These are phyloP conservation scores for Coniferiporia sulphurascens DNA, from an alignment of 1,284 basidiomycete genomes.

Conservation along the genomic window DNA sequence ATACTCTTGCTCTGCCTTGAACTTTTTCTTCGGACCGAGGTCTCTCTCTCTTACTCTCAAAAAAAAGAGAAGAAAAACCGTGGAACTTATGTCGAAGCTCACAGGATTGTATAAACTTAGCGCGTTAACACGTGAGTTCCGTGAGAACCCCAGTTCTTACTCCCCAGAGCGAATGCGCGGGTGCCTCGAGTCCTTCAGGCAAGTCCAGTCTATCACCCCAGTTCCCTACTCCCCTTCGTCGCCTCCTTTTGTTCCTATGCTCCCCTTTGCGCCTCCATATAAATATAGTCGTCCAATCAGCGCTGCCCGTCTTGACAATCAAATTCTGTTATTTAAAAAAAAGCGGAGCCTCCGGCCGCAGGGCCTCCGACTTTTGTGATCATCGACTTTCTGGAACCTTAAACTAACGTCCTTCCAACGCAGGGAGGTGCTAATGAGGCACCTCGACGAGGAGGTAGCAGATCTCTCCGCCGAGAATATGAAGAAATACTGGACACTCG, in stretches of 20 bases:
- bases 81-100: background rate
- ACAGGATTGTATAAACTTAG: constrained; percentile 54
- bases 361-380: background rate
- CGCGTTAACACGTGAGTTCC: constrained; percentile 42
- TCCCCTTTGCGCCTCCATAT: background rate
- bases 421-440: constrained; percentile 57
- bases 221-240: no score
- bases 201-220: background rate
- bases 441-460: constrained; percentile 63
- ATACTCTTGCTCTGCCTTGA: background rate
- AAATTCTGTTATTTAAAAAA: background rate
- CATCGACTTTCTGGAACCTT: background rate
- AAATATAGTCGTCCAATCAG: background rate
- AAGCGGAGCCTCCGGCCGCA: background rate
- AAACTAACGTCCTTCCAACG: background rate
- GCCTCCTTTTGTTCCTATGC: background rate
- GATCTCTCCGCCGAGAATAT: constrained; percentile 60
- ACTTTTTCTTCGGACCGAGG: background rate
- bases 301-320: background rate
- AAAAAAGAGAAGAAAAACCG: background rate
- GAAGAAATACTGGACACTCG: constrained; percentile 59
- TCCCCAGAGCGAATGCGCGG: constrained; percentile 50
- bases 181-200: constrained; percentile 53
- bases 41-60: no score
- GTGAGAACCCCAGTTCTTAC: constrained; percentile 46